Percentiles rank a stretch among this genome's conserved stretches.
These are phyloP conservation scores for Haplosporangium sp. DNA, from an alignment of 371 early-diverging fungal genomes.

Conservation along the genomic window DNA sequence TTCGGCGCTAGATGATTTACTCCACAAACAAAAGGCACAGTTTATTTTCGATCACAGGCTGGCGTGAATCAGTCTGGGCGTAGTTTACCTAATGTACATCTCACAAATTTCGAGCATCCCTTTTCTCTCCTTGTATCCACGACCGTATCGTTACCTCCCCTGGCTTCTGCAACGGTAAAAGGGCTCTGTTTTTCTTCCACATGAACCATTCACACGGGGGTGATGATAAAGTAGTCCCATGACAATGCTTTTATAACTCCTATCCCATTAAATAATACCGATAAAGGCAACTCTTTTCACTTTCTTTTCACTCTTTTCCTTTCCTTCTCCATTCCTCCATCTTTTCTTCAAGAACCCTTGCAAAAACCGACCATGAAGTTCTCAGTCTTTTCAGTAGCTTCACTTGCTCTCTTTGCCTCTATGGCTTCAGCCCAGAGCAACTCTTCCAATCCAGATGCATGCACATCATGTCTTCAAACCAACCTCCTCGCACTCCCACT, in stretches of 20 bases:
- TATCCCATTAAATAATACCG: too few relatives aligned
- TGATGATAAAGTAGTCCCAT: not conserved
- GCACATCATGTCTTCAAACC: conserved; percentile 21
- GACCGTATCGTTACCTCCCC: not conserved
- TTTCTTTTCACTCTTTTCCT: not conserved
- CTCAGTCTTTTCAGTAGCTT: not conserved
- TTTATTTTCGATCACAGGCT: not conserved
- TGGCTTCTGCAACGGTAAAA: not conserved
- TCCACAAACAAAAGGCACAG: not conserved
- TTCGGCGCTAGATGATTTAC: not conserved
- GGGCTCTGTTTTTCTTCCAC: not conserved
- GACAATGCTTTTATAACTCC: too few relatives aligned
- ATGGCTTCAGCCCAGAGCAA: not conserved
- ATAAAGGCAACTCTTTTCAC: not conserved
- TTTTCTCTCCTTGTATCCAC: too few relatives aligned
- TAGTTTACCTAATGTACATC: not conserved
- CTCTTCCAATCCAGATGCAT: not conserved
- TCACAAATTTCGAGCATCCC: too few relatives aligned
- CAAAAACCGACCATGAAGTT: conserved; percentile 2
- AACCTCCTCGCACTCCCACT: conserved; percentile 16
- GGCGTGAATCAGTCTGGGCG: not conserved
- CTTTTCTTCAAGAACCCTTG: not conserved
- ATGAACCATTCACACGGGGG: not conserved
- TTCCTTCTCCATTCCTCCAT: not conserved
- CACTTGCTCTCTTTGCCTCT: not conserved